phyloP scores from a whole-genome alignment of 768 basidiomycete genomes.

The Gymnopilus junonius region DNA sequence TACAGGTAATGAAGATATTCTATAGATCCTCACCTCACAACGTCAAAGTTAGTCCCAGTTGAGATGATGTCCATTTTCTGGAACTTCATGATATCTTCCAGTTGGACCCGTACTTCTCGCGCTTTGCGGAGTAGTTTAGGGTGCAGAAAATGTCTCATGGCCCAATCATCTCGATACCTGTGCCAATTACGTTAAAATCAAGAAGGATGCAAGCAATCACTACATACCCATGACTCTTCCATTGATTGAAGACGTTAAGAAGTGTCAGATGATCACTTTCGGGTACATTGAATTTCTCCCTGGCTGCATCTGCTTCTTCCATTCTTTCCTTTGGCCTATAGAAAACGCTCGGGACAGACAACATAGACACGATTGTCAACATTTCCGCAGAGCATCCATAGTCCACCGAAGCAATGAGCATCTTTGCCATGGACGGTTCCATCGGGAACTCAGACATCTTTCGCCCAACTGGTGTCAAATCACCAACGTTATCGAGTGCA shows the following conservation, averaged over 20 bases:
- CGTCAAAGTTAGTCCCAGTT: slow-evolving; percentile 93
- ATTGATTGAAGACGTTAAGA: slow-evolving; percentile 96
- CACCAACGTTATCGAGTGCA: slow-evolving; percentile 96
- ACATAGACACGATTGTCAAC: slow-evolving; percentile 98
- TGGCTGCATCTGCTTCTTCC: slow-evolving; percentile 96
- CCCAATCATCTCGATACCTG: slow-evolving; percentile 94
- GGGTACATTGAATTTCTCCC: slow-evolving; percentile 98
- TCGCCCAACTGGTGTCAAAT: slow-evolving; percentile 87
- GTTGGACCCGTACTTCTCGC: slow-evolving; percentile 91
- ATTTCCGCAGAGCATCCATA: slow-evolving; percentile 94
- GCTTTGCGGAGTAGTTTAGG: slow-evolving; percentile 95
- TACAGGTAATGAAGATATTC: not conserved
- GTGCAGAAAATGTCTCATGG: slow-evolving; percentile 93
- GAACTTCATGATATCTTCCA: slow-evolving; percentile 99
- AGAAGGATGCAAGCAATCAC: not conserved
- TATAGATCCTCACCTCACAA: slow-evolving; percentile 59
- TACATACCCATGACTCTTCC: slow-evolving; percentile 91
- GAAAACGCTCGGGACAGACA: slow-evolving; percentile 97
- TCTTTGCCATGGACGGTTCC: slow-evolving; percentile 99
- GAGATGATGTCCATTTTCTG: slow-evolving; percentile 96
- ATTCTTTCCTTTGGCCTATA: slow-evolving; percentile 96
- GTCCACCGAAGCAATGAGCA: slow-evolving; percentile 95
- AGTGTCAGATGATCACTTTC: slow-evolving; percentile 97
- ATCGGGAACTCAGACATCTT: slow-evolving; percentile 99
- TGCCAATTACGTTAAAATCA: slow-evolving; percentile 7